Percentiles rank a stretch among this genome's conserved stretches.
Evolutionary conservation across 2,329 filamentous ascomycete genomes (phyloP).

Genomic region (Botrytis medusae): DNA sequence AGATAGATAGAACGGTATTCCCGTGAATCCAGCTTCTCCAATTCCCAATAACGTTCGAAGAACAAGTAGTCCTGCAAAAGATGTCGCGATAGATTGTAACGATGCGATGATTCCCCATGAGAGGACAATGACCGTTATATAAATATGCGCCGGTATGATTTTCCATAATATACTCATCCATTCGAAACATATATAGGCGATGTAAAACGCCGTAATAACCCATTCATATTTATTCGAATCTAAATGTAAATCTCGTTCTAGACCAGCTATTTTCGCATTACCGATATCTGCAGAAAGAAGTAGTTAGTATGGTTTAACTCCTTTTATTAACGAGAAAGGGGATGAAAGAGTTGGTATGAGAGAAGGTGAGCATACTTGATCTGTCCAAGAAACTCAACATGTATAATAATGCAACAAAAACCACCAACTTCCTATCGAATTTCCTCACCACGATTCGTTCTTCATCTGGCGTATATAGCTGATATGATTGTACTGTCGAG

Average conservation of each 20-base stretch:
- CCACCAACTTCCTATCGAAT: slow-evolving; percentile 74
- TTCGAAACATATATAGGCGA: slow-evolving; percentile 63
- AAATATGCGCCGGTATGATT: slow-evolving; percentile 59
- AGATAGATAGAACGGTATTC: slow-evolving; percentile 62
- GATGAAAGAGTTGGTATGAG: not conserved
- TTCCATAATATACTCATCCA: slow-evolving; percentile 65
- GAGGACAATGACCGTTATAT: slow-evolving; percentile 62
- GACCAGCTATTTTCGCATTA: slow-evolving; percentile 62
- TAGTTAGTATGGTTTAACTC: not conserved
- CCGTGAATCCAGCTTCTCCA: slow-evolving; percentile 64
- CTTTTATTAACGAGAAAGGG: not conserved
- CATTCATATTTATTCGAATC: slow-evolving; percentile 56
- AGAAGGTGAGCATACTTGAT: slow-evolving; percentile 59
- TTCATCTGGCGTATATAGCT: slow-evolving; percentile 65
- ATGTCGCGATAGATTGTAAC: slow-evolving; percentile 65
- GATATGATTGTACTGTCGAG: slow-evolving; percentile 45
- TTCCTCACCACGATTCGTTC: slow-evolving; percentile 69
- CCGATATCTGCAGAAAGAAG: slow-evolving; percentile 51
- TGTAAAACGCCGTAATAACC: slow-evolving; percentile 61
- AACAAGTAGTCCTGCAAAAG: slow-evolving; percentile 58
- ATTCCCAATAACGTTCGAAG: slow-evolving; percentile 59
- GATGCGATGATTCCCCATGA: slow-evolving; percentile 80
- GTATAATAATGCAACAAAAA: slow-evolving; percentile 80
- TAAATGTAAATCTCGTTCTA: slow-evolving; percentile 59
- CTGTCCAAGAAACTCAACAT: slow-evolving; percentile 83